Evolutionary conservation across 805 yeast species (phyloP).

Genomic region (Babjeviella inositovora): DNA sequence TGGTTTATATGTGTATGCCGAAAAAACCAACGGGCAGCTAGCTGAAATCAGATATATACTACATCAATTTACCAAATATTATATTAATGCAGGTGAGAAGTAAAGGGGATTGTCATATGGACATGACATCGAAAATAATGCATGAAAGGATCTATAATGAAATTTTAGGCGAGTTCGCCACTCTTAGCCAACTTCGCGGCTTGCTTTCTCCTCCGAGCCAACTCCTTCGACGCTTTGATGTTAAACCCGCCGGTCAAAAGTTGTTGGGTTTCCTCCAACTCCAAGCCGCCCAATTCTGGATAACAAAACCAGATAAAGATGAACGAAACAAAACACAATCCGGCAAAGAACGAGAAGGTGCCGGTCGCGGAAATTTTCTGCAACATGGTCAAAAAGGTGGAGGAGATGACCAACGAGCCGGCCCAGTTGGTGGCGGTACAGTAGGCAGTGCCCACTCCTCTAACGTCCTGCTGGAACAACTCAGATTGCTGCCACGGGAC

Average conservation of each 20-base stretch:
- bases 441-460: slow-evolving; percentile 28
- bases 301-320: slow-evolving; percentile 26
- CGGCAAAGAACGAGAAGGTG: slow-evolving; percentile 34
- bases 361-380: slow-evolving; percentile 33
- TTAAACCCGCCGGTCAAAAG: slow-evolving; percentile 30
- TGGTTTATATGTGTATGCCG: no score
- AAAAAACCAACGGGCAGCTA: no score
- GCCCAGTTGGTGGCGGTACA: slow-evolving; percentile 25
- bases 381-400: slow-evolving; percentile 36
- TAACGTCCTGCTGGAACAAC: slow-evolving; percentile 34
- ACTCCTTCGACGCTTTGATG: slow-evolving; percentile 19
- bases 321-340: slow-evolving; percentile 22
- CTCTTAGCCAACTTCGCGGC: no score
- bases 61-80: no score
- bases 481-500: slow-evolving; percentile 47
- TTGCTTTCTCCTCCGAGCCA: slow-evolving; percentile 19
- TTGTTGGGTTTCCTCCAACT: slow-evolving; percentile 31
- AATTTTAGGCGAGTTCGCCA: no score
- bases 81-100: no score
- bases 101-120: no score
- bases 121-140: no score
- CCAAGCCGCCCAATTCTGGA: slow-evolving; percentile 35
- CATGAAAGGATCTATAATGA: no score
- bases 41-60: no score
- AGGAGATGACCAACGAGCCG: slow-evolving; percentile 34